These are phyloP conservation scores for Cercophora newfieldiana DNA, from an alignment of 495 filamentous ascomycete genomes.

Conservation along the genomic window DNA sequence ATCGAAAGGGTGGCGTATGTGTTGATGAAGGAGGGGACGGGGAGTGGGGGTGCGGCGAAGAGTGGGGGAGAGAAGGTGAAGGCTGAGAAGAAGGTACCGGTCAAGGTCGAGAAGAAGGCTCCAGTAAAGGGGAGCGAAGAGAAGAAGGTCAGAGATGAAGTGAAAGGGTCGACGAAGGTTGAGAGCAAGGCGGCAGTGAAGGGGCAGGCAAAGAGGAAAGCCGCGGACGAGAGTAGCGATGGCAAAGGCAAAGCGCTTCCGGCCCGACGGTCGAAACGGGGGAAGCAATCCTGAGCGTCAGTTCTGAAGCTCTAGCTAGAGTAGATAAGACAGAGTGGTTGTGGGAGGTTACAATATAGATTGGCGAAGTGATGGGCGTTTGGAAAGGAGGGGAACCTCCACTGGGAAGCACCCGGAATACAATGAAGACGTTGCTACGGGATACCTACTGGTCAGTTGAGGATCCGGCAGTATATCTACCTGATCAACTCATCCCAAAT, in stretches of 20 bases:
- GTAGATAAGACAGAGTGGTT: no score
- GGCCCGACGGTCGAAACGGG: not conserved
- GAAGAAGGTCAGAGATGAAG: not conserved
- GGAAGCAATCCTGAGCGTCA: not conserved
- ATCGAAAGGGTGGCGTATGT: conserved; percentile 72
- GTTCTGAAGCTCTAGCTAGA: no score
- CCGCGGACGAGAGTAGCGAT: not conserved
- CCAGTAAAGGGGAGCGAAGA: not conserved
- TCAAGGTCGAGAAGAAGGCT: conserved; percentile 1
- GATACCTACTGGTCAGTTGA: no score
- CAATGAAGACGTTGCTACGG: no score
- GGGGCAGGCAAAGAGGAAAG: not conserved
- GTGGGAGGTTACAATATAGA: no score
- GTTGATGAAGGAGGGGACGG: conserved; percentile 35
- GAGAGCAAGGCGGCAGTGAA: not conserved
- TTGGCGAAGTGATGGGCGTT: no score
- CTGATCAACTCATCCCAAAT: no score
- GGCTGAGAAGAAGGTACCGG: not conserved
- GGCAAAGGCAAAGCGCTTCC: not conserved
- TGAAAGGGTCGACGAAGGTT: not conserved
- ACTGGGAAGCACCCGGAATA: no score
- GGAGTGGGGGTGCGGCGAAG: not conserved
- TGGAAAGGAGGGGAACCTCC: no score
- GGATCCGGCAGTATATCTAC: no score
- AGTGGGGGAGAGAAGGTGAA: not conserved